Evolutionary conservation across 2,329 filamentous ascomycete species (phyloP).

Genomic region (Fusarium armeniacum): DNA sequence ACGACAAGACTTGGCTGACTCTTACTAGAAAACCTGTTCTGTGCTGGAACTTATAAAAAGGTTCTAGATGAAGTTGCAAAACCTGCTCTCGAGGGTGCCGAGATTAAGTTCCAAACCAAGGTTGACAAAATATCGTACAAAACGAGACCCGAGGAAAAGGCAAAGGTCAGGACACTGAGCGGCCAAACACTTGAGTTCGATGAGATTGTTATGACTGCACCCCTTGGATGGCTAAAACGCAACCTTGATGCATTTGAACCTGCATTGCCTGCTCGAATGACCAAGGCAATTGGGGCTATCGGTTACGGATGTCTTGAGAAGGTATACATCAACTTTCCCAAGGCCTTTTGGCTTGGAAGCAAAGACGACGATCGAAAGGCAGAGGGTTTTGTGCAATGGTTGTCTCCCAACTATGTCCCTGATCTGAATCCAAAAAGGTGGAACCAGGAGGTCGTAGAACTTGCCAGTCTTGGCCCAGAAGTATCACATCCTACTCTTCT

Average conservation of each 20-base stretch:
- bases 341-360: conserved; percentile 76
- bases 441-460: conserved; percentile 83
- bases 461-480: conserved; percentile 72
- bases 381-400: conserved; percentile 81
- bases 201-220: conserved; percentile 76
- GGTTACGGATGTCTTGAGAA: conserved; percentile 81
- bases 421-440: conserved; percentile 74
- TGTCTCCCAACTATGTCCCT: conserved; percentile 76
- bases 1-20: conserved; percentile 2
- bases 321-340: conserved; percentile 78
- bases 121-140: conserved; percentile 60
- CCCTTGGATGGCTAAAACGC: conserved; percentile 77
- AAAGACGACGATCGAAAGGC: conserved; percentile 60
- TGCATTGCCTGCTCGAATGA: conserved; percentile 68
- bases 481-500: conserved; percentile 83
- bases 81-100: conserved; percentile 67
- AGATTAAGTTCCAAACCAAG: conserved; percentile 66
- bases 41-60: conserved; percentile 70
- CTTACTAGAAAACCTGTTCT: conserved; percentile 69
- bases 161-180: conserved; percentile 62
- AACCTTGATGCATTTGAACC: conserved; percentile 73
- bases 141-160: conserved; percentile 50
- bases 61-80: conserved; percentile 71
- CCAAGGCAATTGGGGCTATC: conserved; percentile 72
- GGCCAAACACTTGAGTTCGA: conserved; percentile 69